Base-by-base conservation (phyloP, 2,329 filamentous ascomycete genomes). In the Cladosporium oxysporum region DNA sequence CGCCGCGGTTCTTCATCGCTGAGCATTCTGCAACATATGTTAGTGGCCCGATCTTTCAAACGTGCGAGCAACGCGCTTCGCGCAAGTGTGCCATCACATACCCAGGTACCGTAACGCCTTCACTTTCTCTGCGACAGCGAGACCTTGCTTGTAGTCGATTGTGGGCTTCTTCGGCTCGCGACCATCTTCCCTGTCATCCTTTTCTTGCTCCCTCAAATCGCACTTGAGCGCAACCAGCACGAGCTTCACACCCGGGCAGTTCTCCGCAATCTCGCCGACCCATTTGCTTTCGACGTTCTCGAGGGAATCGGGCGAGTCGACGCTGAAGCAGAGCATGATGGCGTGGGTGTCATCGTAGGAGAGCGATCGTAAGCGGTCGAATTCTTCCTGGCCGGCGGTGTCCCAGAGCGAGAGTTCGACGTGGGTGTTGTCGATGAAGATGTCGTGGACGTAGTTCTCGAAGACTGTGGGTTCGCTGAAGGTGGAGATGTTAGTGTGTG, bases 211-310 rank as follows among this genome's bases (percentile, higher is more conserved):
- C 71, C 95, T 88, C 75, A 99, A 82, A 80, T 99, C 95, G 82
- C 95, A 99, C 83, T 99, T 99, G 72, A 99, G 86, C 28, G 95
- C 95, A 5, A 97, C 93, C 8, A 99, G 85, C 21, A 99, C 95
- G 55, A 99, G 87, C 79, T 96, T 96, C 69, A 97, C 95, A 66
- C 91, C 92, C 1, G 93, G 92, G 80, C 95, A 98, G 81, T 99
- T 97, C 81, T 99, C 95, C 69, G 93, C 91, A 71, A 99, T 99
- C 80, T 99, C 95, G 69, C 92, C 91, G 5, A 97, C 92, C 95
- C 95, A 99, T 82, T 99, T 99, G 73, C 92, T 94, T 79, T 97
- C 93, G 68, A 99, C 93, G 86, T 99, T 99, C 79, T 99, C 95
- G 68, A 99, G 88, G 3, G 93, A 97, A 79, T 97, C 93, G 72